Percentiles rank a stretch among this genome's conserved stretches.
Evolutionary conservation across 192 early-diverging fungal species (phyloP).

Genomic region (Globomyces pollinis-pini): DNA sequence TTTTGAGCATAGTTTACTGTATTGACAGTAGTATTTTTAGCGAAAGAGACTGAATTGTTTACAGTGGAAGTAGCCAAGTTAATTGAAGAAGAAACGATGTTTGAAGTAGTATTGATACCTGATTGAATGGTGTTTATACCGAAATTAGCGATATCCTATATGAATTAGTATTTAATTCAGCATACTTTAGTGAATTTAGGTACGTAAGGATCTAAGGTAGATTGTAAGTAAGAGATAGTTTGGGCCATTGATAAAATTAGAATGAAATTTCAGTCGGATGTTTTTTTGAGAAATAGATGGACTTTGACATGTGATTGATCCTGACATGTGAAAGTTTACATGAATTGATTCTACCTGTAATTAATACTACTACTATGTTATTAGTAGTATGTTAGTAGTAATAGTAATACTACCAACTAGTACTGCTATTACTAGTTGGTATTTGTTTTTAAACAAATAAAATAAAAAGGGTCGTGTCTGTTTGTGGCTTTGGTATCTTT

Average conservation of each 20-base stretch:
- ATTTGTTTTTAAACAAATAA: too few relatives aligned
- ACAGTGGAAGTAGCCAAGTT: slow-evolving; percentile 17
- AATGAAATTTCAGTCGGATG: background rate
- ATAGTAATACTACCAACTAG: too few relatives aligned
- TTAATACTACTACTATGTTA: background rate
- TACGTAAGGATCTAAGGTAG: slow-evolving; percentile 39
- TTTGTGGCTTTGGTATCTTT: too few relatives aligned
- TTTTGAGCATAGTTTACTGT: slow-evolving; percentile 10
- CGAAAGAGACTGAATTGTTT: slow-evolving; percentile 2
- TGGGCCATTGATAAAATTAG: slow-evolving; percentile 6
- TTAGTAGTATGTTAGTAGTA: background rate
- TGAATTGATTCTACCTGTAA: background rate
- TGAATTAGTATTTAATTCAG: slow-evolving; percentile 7
- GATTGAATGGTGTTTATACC: slow-evolving; percentile 6
- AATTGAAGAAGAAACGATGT: background rate
- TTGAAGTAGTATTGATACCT: background rate
- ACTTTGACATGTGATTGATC: background rate
- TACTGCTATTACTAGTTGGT: too few relatives aligned
- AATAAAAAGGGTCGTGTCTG: too few relatives aligned
- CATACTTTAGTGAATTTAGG: slow-evolving; percentile 38
- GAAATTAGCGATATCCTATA: background rate
- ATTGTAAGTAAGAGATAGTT: too few relatives aligned
- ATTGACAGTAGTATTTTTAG: slow-evolving; percentile 1
- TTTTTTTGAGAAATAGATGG: background rate
- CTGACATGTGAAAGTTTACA: background rate